Evolutionary conservation across 1,139 yeast genomes (phyloP).

Genomic region (Candida pseudoviswanathii): DNA sequence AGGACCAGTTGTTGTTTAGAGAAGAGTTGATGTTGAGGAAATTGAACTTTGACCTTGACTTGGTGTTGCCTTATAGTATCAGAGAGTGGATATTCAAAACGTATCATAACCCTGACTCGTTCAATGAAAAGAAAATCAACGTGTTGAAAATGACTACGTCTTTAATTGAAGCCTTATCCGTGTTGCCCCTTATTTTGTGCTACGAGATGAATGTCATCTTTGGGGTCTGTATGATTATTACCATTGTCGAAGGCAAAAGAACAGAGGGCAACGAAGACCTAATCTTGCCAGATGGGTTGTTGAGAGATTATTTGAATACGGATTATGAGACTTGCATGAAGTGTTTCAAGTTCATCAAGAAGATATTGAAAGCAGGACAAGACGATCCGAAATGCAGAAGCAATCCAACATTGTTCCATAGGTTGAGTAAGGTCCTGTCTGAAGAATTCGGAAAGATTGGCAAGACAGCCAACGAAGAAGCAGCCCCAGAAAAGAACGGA

Average conservation of each 20-base stretch:
- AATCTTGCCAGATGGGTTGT: slow-evolving; percentile 27
- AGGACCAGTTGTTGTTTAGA: slow-evolving; percentile 47
- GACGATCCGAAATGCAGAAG: slow-evolving; percentile 33
- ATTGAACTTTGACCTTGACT: slow-evolving; percentile 43
- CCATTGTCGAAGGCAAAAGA: slow-evolving; percentile 31
- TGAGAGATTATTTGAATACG: slow-evolving; percentile 22
- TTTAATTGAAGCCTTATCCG: slow-evolving; percentile 42
- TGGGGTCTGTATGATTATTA: slow-evolving; percentile 35
- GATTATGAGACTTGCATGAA: slow-evolving; percentile 25
- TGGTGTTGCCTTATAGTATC: slow-evolving; percentile 42
- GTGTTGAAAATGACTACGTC: slow-evolving; percentile 37
- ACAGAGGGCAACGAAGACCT: slow-evolving; percentile 21
- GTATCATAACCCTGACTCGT: slow-evolving; percentile 3
- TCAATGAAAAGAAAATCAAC: slow-evolving; percentile 22
- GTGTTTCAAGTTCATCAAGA: slow-evolving; percentile 38
- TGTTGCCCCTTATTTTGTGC: slow-evolving; percentile 41
- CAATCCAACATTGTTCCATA: slow-evolving; percentile 31
- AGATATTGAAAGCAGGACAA: slow-evolving; percentile 28
- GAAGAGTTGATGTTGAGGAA: slow-evolving; percentile 46
- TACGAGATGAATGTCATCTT: slow-evolving; percentile 38
- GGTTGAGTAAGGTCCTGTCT: slow-evolving; percentile 19
- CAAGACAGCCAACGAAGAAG: not conserved
- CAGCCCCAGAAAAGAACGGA: not conserved
- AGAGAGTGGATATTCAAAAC: slow-evolving; percentile 26
- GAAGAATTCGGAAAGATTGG: slow-evolving; percentile 7